Base-by-base conservation (phyloP, 2,329 filamentous ascomycete species). In the Magnaporthales sp. region DNA sequence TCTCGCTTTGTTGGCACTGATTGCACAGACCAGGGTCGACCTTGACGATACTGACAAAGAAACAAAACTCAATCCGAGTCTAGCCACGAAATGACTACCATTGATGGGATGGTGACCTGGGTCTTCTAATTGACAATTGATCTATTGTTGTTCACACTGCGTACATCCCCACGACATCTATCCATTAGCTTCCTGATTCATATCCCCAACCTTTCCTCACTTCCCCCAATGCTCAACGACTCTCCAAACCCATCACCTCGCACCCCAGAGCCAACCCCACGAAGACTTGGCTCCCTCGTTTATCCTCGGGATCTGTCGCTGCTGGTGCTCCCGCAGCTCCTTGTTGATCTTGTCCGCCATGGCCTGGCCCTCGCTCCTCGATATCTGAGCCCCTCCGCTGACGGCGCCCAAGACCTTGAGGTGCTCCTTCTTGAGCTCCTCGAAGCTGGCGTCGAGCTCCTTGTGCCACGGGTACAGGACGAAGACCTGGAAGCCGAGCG, bases 391-490 rank as follows among this genome's bases (percentile, higher is more conserved):
- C 2, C 63, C 63, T 26, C 51, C 63, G 46, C 27, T 56, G 46
- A 65, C 63, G 38, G 63, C 63, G 5, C 15, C 71, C 65, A 81
- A 74, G 30, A 82, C 80, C 65, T 75, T 75, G 19, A 81, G 70
- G 70, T 89, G 85, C 70, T 89, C 86, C 67, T 80, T 80, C 72
- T 85, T 87, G 27, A 89, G 76, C 11, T 80, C 77, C 66, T 85
- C 79, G 71, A 90, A 89, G 68, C 85, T 84, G 24, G 83, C 80
- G 69, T 89, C 85, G 7, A 91, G 78, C 72, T 88, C 80, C 71
- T 89, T 83, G 75, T 90, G 88, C 88, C 88, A 90, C 1, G 88
- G 88, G 75, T 90, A 90, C 11, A 91, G 79, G 54, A 91, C 88
- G 70, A 86, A 87, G 64, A 90, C 86, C 76, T 90, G 88, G 75